Percentiles rank a stretch among this genome's conserved stretches.
These are phyloP conservation scores for Scedosporium apiospermum DNA, from an alignment of 2,329 filamentous ascomycete genomes.

Conservation along the genomic window DNA sequence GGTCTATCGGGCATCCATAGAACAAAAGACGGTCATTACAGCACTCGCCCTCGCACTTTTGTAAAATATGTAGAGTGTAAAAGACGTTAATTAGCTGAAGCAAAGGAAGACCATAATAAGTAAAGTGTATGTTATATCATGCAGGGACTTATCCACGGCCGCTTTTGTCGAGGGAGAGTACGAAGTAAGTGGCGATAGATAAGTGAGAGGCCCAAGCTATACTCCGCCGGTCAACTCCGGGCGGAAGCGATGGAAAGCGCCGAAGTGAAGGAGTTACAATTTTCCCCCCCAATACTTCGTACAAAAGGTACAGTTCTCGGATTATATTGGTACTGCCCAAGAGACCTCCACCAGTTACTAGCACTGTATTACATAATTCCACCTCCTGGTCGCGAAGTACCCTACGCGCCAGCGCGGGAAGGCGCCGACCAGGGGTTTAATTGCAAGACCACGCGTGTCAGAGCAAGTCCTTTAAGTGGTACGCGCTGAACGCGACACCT, in stretches of 20 bases:
- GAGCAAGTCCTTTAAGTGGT: neutral
- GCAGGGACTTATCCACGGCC: neutral
- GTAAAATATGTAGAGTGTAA: no score
- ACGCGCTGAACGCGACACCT: slow-evolving; percentile 5
- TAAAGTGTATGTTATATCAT: neutral
- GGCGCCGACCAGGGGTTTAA: slow-evolving; percentile 5
- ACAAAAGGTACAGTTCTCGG: neutral
- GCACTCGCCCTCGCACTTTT: no score
- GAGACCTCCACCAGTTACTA: neutral
- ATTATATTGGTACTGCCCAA: neutral
- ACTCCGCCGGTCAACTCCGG: neutral
- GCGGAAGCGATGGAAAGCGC: slow-evolving; percentile 2
- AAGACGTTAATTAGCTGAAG: no score
- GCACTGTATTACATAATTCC: neutral
- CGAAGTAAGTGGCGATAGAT: slow-evolving; percentile 2
- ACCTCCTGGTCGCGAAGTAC: neutral
- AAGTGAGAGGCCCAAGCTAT: neutral
- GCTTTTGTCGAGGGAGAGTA: neutral
- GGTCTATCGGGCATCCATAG: no score
- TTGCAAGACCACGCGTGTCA: slow-evolving; percentile 1
- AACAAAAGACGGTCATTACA: no score
- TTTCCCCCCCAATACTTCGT: neutral
- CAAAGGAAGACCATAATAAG: no score
- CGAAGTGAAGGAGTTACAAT: neutral
- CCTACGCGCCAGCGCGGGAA: neutral